These are phyloP conservation scores for Zizania palustris DNA, from an alignment of 202 grass and related monocot species.

Conservation along the genomic window DNA sequence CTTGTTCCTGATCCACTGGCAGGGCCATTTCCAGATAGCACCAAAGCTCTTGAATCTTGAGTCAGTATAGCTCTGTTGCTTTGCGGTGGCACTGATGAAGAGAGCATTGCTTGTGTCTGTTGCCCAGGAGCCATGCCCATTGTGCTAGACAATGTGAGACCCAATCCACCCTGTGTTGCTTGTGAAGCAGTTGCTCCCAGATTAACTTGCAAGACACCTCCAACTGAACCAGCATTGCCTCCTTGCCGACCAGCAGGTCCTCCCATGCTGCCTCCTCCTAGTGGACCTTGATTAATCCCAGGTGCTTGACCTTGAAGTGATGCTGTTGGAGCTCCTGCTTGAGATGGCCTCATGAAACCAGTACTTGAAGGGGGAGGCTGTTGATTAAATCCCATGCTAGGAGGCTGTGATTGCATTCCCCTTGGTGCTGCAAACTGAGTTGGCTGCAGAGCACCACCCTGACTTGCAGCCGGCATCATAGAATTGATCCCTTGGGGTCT, in stretches of 20 bases:
- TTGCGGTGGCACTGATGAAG: constrained; percentile 63
- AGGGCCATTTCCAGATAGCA: constrained; percentile 76
- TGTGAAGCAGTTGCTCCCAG: constrained; percentile 49
- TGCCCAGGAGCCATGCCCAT: constrained; percentile 53
- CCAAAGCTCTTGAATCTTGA: constrained; percentile 59
- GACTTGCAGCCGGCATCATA: constrained; percentile 54
- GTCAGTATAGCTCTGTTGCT: constrained; percentile 51
- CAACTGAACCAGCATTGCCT: constrained; percentile 48
- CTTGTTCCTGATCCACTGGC: constrained; percentile 58
- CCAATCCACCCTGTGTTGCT: constrained; percentile 56
- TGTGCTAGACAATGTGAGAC: constrained; percentile 52
- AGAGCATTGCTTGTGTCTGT: constrained; percentile 51
- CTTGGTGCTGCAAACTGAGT: constrained; percentile 63
- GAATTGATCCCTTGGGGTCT: constrained; percentile 56
- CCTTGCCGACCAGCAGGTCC: constrained; percentile 70
- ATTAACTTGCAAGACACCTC: constrained; percentile 48
- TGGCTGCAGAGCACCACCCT: constrained; percentile 52
- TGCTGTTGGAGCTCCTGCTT: constrained; percentile 47
- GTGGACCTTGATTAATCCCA: constrained; percentile 53
- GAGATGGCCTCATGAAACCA: constrained; percentile 64
- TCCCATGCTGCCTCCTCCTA: constrained; percentile 52
- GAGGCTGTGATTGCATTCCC: constrained; percentile 47
- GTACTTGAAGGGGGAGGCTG: constrained; percentile 60
- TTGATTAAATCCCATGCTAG: constrained; percentile 71
- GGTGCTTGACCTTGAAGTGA: constrained; percentile 60